Percentiles rank a stretch among this genome's conserved stretches.
Conservation (phyloP, 192 early-diverging fungal species). For the Coemansia asiatica region DNA sequence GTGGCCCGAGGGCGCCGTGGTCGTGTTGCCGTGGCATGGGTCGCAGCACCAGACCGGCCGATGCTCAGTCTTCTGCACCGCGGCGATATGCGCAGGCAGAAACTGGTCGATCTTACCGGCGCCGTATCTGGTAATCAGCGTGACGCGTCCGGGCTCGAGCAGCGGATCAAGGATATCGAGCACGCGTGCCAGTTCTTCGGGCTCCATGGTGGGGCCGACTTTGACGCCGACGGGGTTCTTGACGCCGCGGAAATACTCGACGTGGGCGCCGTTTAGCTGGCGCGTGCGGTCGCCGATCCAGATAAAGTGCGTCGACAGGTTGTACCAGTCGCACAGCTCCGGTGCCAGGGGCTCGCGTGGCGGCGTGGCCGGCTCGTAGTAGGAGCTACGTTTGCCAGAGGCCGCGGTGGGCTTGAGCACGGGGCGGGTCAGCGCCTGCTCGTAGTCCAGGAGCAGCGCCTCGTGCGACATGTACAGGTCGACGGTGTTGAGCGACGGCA, state of each 20-base stretch:
- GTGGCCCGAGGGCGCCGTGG: conserved; percentile 73
- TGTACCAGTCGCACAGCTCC: conserved; percentile 73
- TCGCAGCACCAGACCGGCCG: conserved; percentile 95
- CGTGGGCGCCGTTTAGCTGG: conserved; percentile 90
- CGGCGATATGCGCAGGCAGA: conserved; percentile 85
- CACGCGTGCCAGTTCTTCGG: conserved; percentile 79
- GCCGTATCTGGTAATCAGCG: conserved; percentile 95
- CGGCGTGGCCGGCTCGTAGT: conserved; percentile 47
- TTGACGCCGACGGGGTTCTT: conserved; percentile 97
- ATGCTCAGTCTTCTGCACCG: conserved; percentile 84
- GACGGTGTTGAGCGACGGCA: conserved; percentile 68
- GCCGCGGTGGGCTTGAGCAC: conserved; percentile 46
- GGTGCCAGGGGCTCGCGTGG: conserved; percentile 34
- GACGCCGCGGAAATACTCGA: conserved; percentile 98
- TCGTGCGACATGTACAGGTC: conserved; percentile 96
- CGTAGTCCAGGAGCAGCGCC: conserved; percentile 92
- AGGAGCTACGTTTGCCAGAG: conserved; percentile 13
- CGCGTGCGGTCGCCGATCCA: conserved; percentile 99
- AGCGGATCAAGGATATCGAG: conserved; percentile 87
- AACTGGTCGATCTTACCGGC: conserved; percentile 76
- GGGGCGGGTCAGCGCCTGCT: conserved; percentile 77
- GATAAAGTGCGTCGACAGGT: conserved; percentile 92
- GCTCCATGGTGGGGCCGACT: conserved; percentile 87
- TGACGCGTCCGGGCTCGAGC: conserved; percentile 87
- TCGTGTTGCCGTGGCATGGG: conserved; percentile 99